phyloP scores from a whole-genome alignment of 1,284 basidiomycete genomes.

The Boletus sp. region DNA sequence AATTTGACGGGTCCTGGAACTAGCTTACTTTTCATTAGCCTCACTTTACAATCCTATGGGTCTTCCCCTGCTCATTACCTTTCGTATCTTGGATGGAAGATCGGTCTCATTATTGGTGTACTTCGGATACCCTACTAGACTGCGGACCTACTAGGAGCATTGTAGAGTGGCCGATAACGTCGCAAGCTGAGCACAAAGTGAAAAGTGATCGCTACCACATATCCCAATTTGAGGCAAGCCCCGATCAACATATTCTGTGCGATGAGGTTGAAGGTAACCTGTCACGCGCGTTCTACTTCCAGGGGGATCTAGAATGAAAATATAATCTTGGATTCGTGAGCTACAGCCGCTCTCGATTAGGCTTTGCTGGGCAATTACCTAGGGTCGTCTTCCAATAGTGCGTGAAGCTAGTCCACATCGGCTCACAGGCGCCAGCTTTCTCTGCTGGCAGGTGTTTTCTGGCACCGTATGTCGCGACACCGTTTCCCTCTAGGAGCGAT shows the following conservation, averaged over 20 bases:
- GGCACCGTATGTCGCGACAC: constrained; percentile 46
- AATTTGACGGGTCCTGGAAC: background rate
- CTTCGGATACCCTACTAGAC: constrained; percentile 14
- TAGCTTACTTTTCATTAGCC: background rate
- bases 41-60: background rate
- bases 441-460: constrained; percentile 39
- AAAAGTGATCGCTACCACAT: constrained; percentile 86
- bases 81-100: background rate
- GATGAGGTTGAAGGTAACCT: constrained; percentile 64
- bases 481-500: constrained; percentile 15
- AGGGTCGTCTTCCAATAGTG: constrained; percentile 78
- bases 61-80: constrained; percentile 5
- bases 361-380: constrained; percentile 45
- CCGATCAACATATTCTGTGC: constrained; percentile 56
- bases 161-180: constrained; percentile 15
- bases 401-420: constrained; percentile 78
- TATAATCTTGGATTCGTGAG: constrained; percentile 65
- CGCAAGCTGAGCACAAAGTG: constrained; percentile 57
- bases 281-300: constrained; percentile 44
- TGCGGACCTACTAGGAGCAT: constrained; percentile 5
- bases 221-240: constrained; percentile 80
- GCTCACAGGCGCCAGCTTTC: constrained; percentile 60
- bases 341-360: background rate
- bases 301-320: constrained; percentile 62
- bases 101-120: background rate